Base-by-base conservation (phyloP, 1,284 basidiomycete species). In the Tremellales sp. region DNA sequence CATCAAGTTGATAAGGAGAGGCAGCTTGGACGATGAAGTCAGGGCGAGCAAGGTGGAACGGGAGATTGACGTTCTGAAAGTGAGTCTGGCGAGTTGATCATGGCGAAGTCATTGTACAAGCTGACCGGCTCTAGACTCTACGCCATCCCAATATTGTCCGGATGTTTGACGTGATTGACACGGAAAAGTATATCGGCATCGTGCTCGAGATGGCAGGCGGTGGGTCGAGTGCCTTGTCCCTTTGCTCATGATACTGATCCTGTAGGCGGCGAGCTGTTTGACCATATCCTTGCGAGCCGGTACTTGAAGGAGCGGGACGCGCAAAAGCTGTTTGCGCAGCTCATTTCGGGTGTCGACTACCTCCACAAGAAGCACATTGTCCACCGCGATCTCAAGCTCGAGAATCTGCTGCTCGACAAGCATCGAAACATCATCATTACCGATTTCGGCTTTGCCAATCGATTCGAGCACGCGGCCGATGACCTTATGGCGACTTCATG, bases 401-500 rank as follows among this genome's bases (percentile, higher is more conserved):
- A 98, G 77, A 99, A 98, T 70, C 78, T 99, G 15, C 83, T 99
- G 41, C 84, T 98, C 49, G 96, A 99, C 79, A 86, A 92, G 57
- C 85, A 97, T 70, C 84, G 96, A 52, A 98, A 98, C 73, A 91
- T 99, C 56, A 96, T 98, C 78, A 97, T 99, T 78, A 97, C 94
- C 58, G 96, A 98, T 72, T 98, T 99, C 73, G 94, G 96, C 25
- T 98, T 98, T 67, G 96, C 96, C 53, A 99, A 98, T 77, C 85
- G 88, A 48, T 99, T 97, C 69, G 89, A 93, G 72, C 87, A 91
- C 64, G 82, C 83, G 33, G 67, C 85, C 15, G 89, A 93, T 72
- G 96, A 99, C 72, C 83, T 97, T 56, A 98, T 99, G 96, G 91
- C 97, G 64, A 98, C 96, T 0, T 90, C 86, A 62, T 99, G 96